phyloP scores from a whole-genome alignment of 805 yeast genomes.

The Wickerhamomyces ciferrii region DNA sequence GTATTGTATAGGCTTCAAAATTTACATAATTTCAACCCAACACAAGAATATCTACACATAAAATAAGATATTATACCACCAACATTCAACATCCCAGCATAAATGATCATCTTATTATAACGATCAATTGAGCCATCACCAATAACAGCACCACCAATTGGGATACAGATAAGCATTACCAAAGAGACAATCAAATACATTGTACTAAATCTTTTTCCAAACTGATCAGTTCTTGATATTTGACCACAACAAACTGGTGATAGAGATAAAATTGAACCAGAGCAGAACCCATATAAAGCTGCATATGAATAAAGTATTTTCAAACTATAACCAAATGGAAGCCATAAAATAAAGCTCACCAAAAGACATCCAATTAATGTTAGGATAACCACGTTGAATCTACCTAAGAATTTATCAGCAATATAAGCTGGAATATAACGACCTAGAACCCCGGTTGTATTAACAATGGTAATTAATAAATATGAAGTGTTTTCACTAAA shows the following conservation, averaged over 20 bases:
- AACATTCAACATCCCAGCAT: slow-evolving; percentile 31
- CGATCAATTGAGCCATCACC: slow-evolving; percentile 22
- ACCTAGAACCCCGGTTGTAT: slow-evolving; percentile 38
- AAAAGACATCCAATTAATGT: slow-evolving; percentile 27
- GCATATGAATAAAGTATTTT: slow-evolving; percentile 36
- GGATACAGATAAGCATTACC: slow-evolving; percentile 38
- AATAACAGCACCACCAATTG: slow-evolving; percentile 40
- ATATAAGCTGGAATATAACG: slow-evolving; percentile 33
- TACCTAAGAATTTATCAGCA: slow-evolving; percentile 37
- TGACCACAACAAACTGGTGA: slow-evolving; percentile 28
- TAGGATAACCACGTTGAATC: slow-evolving; percentile 42
- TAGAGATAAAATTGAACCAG: slow-evolving; percentile 47
- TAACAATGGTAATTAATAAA: slow-evolving; percentile 36
- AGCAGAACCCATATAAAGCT: slow-evolving; percentile 41
- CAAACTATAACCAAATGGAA: slow-evolving; percentile 28
- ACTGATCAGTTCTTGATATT: slow-evolving; percentile 44
- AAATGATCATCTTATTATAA: slow-evolving; percentile 36
- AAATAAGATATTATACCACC: slow-evolving; percentile 31
- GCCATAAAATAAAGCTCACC: slow-evolving; percentile 32
- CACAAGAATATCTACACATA: slow-evolving; percentile 32
- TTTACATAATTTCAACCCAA: slow-evolving; percentile 31
- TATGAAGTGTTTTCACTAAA: slow-evolving; percentile 36
- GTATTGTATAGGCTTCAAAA: slow-evolving; percentile 18
- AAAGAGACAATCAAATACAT: slow-evolving; percentile 51
- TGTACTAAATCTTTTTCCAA: slow-evolving; percentile 47